Evolutionary conservation across 805 yeast species (phyloP).

Genomic region (Candida chilensis): DNA sequence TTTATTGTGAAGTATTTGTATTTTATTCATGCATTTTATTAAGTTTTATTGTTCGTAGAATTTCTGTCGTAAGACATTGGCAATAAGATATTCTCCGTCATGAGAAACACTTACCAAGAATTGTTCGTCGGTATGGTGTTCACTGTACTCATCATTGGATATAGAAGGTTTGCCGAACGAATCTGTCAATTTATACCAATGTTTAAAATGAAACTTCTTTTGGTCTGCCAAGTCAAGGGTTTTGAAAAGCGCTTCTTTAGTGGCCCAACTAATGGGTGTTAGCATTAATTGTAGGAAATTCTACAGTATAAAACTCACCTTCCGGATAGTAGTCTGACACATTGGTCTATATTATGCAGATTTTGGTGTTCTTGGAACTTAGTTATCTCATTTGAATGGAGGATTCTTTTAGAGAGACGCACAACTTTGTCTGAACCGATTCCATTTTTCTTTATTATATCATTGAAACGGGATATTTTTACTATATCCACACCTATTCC

Average conservation of each 20-base stretch:
- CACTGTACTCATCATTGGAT: conserved; percentile 15
- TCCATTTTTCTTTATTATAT: conserved; percentile 24
- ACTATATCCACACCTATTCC: conserved; percentile 57
- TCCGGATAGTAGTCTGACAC: conserved; percentile 36
- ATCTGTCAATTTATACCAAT: conserved; percentile 46
- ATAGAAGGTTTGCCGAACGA: conserved; percentile 35
- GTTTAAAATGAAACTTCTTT: conserved; percentile 37
- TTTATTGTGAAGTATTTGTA: conserved; percentile 1
- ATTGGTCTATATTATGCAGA: conserved; percentile 9
- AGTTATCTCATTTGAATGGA: conserved; percentile 40
- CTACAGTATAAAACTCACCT: conserved; percentile 11
- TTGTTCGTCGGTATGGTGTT: conserved; percentile 21
- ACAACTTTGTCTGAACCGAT: conserved; percentile 13
- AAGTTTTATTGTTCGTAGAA: background rate
- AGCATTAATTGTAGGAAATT: too few species aligned
- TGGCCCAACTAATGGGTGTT: conserved; percentile 48
- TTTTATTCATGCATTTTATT: conserved; percentile 9
- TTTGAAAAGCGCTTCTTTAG: conserved; percentile 69
- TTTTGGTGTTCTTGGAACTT: conserved; percentile 10
- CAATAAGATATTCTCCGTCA: conserved; percentile 50
- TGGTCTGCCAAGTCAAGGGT: conserved; percentile 43
- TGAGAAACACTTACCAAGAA: conserved; percentile 54
- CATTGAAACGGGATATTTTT: conserved; percentile 31
- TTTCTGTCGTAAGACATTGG: conserved; percentile 41
- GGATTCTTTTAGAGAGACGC: conserved; percentile 35